Base-by-base conservation (phyloP, 2,329 filamentous ascomycete species). In the Berkeleyomyces rouxiae region DNA sequence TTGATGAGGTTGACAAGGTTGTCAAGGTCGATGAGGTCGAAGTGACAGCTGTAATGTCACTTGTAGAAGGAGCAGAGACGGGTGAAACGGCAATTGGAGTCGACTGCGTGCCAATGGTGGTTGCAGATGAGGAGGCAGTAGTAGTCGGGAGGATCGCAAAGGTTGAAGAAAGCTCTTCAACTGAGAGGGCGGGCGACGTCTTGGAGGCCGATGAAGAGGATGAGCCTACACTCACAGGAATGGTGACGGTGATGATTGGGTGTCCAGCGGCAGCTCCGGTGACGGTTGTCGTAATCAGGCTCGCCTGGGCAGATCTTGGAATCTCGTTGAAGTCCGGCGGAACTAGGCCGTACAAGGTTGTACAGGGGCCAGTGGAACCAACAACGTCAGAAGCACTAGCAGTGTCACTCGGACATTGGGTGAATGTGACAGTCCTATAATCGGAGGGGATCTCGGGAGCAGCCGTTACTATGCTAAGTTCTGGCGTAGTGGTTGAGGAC, bases 161-260 rank as follows among this genome's bases (percentile, higher is more conserved):
- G 7, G 58, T 44, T 16, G 37, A 42, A 13, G 49, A 57, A 36
- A 16, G 40, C 31, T 59, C 31, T 31, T 16, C 33, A 4, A 42
- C 37, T 10, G 43, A 23, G 10, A 33, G 39, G 16, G 31, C 42
- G 2, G 40, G 37, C 39, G 53, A 16, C 10, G 53, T 13, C 10
- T 40, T 37, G 40, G 53, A 7, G 3, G 23, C 1, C 13, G 42
- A 7, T 11, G 42, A 47, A 59, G 58, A n/a, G 10, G 10, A n/a
- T 10, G 58, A n/a, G 3, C 2, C 47, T 53, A 42, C 42, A 44
- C 37, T 57, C 13, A 58, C 53, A 10, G 55, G 39, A 51, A 64
- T 64, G 10, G 62, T 40, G 57, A 64, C 51, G 7, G 63, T 64
- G n/a, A 64, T 43, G 36, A 62, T 55, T 23, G 63, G 63, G n/a